These are phyloP conservation scores for Sporisorium scitamineum DNA, from an alignment of 1,284 basidiomycete species.

Conservation along the genomic window DNA sequence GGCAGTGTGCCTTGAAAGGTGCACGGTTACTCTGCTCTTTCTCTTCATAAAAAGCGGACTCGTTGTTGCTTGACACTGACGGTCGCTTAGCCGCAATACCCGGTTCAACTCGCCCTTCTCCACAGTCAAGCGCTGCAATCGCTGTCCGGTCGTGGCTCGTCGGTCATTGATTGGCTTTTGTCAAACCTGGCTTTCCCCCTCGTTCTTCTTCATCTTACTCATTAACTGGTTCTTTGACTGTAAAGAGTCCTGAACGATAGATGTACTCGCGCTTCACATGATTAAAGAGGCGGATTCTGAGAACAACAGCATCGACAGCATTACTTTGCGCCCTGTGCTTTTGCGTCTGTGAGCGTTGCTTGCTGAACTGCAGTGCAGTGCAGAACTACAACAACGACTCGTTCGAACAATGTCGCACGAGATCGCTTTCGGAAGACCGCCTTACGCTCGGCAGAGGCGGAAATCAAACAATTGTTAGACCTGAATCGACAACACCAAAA, in stretches of 20 bases:
- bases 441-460: conserved; percentile 14
- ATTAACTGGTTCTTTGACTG: too few relatives aligned
- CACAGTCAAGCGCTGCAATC: background rate
- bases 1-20: conserved; percentile 1
- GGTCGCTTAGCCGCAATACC: conserved; percentile 42
- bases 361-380: too few relatives aligned
- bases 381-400: too few relatives aligned
- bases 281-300: too few relatives aligned
- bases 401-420: conserved; percentile 18
- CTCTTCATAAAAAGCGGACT: background rate
- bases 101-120: conserved; percentile 14
- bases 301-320: too few relatives aligned
- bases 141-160: background rate
- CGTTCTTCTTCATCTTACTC: too few relatives aligned
- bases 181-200: too few relatives aligned
- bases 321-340: background rate
- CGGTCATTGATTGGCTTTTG: too few relatives aligned
- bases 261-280: too few relatives aligned
- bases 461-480: conserved; percentile 3
- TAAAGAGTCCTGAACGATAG: too few relatives aligned
- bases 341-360: too few relatives aligned
- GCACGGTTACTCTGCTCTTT: background rate
- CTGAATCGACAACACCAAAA: too few relatives aligned
- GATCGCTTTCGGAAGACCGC: background rate
- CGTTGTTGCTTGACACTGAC: background rate